Conservation (phyloP, 495 filamentous ascomycete species). For the Penicillium arizonense region DNA sequence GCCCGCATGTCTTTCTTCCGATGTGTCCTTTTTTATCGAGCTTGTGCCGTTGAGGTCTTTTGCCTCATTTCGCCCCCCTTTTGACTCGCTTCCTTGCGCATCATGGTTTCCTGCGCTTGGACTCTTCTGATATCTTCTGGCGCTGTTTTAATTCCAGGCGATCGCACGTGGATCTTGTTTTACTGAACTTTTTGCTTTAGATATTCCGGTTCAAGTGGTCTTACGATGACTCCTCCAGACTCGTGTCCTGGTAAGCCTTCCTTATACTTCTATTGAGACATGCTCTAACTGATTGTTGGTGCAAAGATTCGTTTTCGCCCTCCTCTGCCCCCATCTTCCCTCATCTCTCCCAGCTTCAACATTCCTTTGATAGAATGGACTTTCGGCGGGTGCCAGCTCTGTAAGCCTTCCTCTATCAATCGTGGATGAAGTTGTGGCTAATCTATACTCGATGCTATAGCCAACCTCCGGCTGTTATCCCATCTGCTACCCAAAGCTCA, state of each 20-base stretch:
- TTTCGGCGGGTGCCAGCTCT: conserved; percentile 43
- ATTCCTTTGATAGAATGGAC: conserved; percentile 44
- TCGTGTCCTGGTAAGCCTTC: conserved; percentile 43
- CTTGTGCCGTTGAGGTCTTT: conserved; percentile 13
- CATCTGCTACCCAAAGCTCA: conserved; percentile 32
- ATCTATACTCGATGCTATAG: conserved; percentile 21
- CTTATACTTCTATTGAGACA: conserved; percentile 5
- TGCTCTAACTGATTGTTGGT: conserved; percentile 13
- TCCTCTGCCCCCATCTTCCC: conserved; percentile 38
- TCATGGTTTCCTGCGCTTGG: conserved; percentile 16
- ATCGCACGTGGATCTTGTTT: conserved; percentile 11
- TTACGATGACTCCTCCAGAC: conserved; percentile 48
- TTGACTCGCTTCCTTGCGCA: conserved; percentile 13
- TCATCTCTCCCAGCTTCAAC: conserved; percentile 29
- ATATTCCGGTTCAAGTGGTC: conserved; percentile 39
- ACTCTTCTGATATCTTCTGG: conserved; percentile 9
- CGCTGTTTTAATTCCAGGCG: conserved; percentile 2
- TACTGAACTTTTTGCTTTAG: conserved; percentile 23
- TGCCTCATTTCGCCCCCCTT: conserved; percentile 9
- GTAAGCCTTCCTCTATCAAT: conserved; percentile 26
- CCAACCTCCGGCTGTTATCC: conserved; percentile 38
- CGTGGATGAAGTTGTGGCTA: conserved; percentile 9
- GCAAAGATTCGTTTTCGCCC: conserved; percentile 41
- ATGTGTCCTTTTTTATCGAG: conserved; percentile 20
- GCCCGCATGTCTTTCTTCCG: conserved; percentile 30